Evolutionary conservation across 176 grass and related monocot genomes (phyloP), one percentile per base, ranked within the genome.

Genomic region (Carex pumila): DNA sequence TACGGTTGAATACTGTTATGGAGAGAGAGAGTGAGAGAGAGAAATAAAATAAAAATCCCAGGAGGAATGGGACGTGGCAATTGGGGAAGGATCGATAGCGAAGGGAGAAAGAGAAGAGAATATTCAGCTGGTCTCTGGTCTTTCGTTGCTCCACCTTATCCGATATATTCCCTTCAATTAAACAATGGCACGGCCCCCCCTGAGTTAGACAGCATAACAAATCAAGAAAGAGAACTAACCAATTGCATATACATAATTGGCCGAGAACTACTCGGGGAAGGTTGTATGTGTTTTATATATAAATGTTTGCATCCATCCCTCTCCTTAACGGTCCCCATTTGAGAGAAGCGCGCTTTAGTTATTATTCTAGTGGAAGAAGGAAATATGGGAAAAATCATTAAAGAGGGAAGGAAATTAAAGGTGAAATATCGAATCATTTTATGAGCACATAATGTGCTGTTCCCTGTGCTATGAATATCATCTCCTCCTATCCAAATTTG

Each of bases 161-260:
- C 50, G 22, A 78, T 78, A 57, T 57, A 78, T 78, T 78, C 73
- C 73, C 73, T 78, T 78, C 52, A 78, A 78, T 76, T 76, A 76
- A 76, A 76, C 71, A 76, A 7, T 25, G 19, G 7, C 47, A 53
- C 12, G 12, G 41, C 18, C 71, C 71, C 71, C 19, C 43, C 5
- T 75, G 45, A 53, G 12, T 75, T 75, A 14, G 71, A 76, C 72
- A 76, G 49, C 18, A 76, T 2, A 76, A 21, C 71, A 47, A 73
- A 73, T 73, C 41, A 72, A 39, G 13, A 13, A 13, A 37, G 65
- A 64, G 19, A 3, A 65, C 62, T 6, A 25, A 65, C 63, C 29
- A 15, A 65, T 29, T 65, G 25, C 30, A 41, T 13, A 52, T 75
- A 29, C 17, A 75, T 76, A 55, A 76, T 76, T 76, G 72, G 72